Percentiles rank a stretch among this genome's conserved stretches.
Conservation (phyloP, 106 monocot genomes). For the Platanthera guangdongensis region DNA sequence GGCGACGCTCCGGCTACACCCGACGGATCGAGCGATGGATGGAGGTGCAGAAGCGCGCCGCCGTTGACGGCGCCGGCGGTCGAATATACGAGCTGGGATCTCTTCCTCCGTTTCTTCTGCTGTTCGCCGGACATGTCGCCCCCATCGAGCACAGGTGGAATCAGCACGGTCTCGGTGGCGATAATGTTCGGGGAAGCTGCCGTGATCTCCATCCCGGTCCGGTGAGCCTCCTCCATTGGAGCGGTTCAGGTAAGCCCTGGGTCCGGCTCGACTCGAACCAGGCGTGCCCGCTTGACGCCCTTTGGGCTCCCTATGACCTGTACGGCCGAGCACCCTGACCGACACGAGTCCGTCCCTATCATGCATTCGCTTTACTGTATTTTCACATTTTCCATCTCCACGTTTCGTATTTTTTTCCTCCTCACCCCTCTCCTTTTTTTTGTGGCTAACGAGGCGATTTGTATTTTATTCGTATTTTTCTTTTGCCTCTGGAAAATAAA, state of each 20-base stretch:
- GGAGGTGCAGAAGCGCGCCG: constrained; percentile 68
- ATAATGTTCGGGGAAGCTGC: constrained; percentile 90
- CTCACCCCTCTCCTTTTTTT: constrained; percentile 4
- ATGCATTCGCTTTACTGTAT: constrained; percentile 4
- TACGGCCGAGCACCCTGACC: constrained; percentile 32
- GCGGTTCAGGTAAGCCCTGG: constrained; percentile 96
- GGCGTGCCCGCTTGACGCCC: constrained; percentile 79
- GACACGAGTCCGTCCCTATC: constrained; percentile 2
- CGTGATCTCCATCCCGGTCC: constrained; percentile 85
- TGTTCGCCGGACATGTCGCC: constrained; percentile 88
- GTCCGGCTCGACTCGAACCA: constrained; percentile 58
- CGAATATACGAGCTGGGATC: constrained; percentile 97
- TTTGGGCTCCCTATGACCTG: constrained; percentile 89
- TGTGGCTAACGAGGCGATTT: constrained; percentile 24
- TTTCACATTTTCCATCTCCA: constrained; percentile 1
- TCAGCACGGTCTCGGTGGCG: constrained; percentile 92
- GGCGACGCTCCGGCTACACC: constrained; percentile 60
- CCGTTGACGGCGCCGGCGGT: constrained; percentile 30
- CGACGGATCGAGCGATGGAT: constrained; percentile 88
- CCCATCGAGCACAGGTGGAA: constrained; percentile 97
- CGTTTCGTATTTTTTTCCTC: neutral
- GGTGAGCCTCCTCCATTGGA: constrained; percentile 96
- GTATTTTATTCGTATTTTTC: constrained; percentile 35
- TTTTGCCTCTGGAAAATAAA: constrained; percentile 13
- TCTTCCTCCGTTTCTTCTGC: constrained; percentile 81